These are phyloP conservation scores for Arabidopsis lyrata DNA, from an alignment of 441 rosid genomes.

Conservation along the genomic window DNA sequence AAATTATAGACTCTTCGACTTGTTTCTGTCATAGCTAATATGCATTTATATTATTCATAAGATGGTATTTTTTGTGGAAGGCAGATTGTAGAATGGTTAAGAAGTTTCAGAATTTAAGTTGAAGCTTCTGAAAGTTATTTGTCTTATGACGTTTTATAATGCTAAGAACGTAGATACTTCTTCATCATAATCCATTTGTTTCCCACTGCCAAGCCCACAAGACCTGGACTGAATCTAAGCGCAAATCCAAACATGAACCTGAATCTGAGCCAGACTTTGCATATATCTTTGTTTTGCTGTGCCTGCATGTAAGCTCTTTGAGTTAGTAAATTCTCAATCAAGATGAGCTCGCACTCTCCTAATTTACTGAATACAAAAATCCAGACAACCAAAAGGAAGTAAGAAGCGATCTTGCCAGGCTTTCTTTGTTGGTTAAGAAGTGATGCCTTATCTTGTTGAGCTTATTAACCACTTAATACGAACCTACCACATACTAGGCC, in stretches of 20 bases:
- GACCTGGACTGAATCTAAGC: background rate
- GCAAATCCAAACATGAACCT: background rate
- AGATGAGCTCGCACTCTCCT: conserved; percentile 3
- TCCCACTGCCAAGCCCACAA: background rate
- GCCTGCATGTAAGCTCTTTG: background rate
- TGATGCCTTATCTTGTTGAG: background rate
- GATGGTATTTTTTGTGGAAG: background rate
- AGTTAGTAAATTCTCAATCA: conserved; percentile 9
- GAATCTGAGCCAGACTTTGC: background rate
- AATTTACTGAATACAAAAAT: conserved; percentile 5
- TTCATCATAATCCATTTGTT: background rate
- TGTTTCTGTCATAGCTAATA: conserved; percentile 14
- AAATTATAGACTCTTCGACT: conserved; percentile 20
- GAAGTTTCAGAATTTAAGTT: background rate
- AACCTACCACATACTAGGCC: background rate
- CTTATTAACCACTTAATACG: background rate
- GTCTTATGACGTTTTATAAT: background rate
- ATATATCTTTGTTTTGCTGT: background rate
- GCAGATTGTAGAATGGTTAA: background rate
- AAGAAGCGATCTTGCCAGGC: background rate
- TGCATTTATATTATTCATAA: conserved; percentile 12
- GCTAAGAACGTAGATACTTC: background rate
- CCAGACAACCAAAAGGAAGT: background rate
- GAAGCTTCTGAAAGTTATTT: background rate
- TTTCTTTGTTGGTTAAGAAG: background rate